Evolutionary conservation across 2,329 filamentous ascomycete genomes (phyloP).

Genomic region (Fusarium sororula): DNA sequence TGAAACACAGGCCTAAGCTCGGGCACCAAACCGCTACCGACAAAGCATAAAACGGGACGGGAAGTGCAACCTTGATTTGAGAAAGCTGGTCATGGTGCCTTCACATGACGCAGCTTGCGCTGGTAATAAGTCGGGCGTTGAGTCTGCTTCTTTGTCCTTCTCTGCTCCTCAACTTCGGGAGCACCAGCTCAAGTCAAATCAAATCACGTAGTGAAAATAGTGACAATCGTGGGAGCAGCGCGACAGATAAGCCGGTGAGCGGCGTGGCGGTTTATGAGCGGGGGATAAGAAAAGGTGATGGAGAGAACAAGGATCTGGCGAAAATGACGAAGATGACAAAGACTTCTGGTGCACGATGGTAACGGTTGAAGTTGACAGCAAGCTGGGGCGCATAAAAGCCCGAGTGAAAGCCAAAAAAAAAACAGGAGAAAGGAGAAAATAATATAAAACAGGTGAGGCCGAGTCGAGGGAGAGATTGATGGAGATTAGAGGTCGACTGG

Average conservation of each 20-base stretch:
- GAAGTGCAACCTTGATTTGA: conserved; percentile 54
- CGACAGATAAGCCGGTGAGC: conserved; percentile 15
- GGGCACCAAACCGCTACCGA: conserved; percentile 1
- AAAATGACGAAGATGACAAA: conserved; percentile 40
- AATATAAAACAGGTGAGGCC: conserved; percentile 11
- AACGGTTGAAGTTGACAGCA: conserved; percentile 8
- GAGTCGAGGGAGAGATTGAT: conserved; percentile 27
- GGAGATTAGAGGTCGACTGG: conserved; percentile 14
- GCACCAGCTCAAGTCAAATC: neutral
- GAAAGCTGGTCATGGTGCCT: conserved; percentile 51
- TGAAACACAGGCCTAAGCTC: neutral
- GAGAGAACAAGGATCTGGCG: conserved; percentile 33
- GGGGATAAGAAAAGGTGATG: conserved; percentile 25
- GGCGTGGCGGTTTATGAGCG: conserved; percentile 34
- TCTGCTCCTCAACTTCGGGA: conserved; percentile 16
- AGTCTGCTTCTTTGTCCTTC: neutral
- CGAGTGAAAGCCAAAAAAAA: neutral
- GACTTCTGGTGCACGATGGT: conserved; percentile 22
- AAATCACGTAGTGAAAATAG: conserved; percentile 9
- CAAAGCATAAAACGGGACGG: conserved; percentile 8
- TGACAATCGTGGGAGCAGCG: conserved; percentile 11
- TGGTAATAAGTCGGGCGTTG: conserved; percentile 18
- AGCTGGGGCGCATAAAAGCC: conserved; percentile 1
- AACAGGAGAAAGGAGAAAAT: neutral
- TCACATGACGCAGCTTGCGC: conserved; percentile 49